A percentile compares a stretch with the other conserved stretches of the same genome.
These are phyloP conservation scores for Polyplosphaeria fusca DNA, from an alignment of 495 filamentous ascomycete species.

Conservation along the genomic window DNA sequence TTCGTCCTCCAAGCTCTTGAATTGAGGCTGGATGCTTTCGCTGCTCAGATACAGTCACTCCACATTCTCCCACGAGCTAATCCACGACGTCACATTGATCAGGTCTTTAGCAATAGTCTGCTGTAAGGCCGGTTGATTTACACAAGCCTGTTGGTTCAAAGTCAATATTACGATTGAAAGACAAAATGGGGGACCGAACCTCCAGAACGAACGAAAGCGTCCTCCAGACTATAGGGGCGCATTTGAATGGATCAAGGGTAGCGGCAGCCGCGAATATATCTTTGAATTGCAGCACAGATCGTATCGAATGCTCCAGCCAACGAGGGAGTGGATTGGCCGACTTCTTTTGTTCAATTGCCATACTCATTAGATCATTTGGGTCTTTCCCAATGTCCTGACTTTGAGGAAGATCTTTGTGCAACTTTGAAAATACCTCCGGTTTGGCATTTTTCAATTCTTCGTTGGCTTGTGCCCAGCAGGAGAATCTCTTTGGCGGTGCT, in stretches of 20 bases:
- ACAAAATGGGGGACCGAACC: background rate
- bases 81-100: no score
- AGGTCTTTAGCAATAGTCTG: no score
- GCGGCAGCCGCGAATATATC: background rate
- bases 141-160: no score
- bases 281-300: background rate
- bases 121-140: no score
- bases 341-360: background rate
- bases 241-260: background rate
- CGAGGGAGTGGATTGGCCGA: background rate
- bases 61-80: no score
- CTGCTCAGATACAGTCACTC: no score
- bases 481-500: background rate
- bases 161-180: background rate
- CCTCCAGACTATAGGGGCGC: background rate
- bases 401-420: background rate
- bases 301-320: no score
- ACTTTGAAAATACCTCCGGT: background rate
- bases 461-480: no score
- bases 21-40: no score
- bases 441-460: no score
- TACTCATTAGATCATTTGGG: background rate
- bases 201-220: background rate
- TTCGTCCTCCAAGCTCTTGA: no score
- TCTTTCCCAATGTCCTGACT: background rate